Percentiles rank a stretch among this genome's conserved stretches.
phyloP scores from a whole-genome alignment of 371 early-diverging fungal species.

The Amoeboradix gromovi region DNA sequence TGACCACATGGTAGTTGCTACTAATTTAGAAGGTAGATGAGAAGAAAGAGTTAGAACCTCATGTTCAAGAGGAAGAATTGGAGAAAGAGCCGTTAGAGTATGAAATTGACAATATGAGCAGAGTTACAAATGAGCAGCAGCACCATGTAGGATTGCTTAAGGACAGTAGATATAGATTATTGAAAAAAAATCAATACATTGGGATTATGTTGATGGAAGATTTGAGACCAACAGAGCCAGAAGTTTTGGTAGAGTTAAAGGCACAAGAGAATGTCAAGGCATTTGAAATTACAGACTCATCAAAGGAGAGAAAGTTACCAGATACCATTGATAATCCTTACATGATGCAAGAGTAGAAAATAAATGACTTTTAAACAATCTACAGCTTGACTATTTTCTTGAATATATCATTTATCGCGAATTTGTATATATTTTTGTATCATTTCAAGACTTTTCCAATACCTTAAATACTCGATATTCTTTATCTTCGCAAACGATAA shows the following conservation, averaged over 20 bases:
- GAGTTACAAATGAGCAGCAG: conserved; percentile 61
- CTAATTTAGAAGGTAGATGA: not conserved
- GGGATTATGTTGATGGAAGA: conserved; percentile 4
- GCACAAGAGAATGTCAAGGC: not conserved
- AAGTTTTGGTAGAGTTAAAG: conserved; percentile 3
- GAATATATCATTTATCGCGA: too few relatives aligned
- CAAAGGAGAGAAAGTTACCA: not conserved
- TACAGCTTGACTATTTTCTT: too few relatives aligned
- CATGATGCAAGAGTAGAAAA: too few relatives aligned
- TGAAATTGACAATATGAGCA: conserved; percentile 43
- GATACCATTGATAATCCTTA: not conserved
- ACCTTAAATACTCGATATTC: too few relatives aligned
- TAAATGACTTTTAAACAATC: too few relatives aligned
- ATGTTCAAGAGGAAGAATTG: conserved; percentile 4
- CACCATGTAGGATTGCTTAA: conserved; percentile 50
- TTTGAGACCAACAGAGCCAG: not conserved
- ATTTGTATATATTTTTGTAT: too few relatives aligned
- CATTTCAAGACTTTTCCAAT: too few relatives aligned
- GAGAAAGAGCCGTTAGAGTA: conserved; percentile 10
- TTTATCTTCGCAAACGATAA: too few relatives aligned
- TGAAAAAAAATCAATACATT: conserved; percentile 26
- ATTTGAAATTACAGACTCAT: not conserved
- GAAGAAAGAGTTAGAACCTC: not conserved
- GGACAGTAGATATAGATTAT: conserved; percentile 51
- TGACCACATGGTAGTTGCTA: conserved; percentile 2